These are phyloP conservation scores for Gigaspora rosea DNA, from an alignment of 192 early-diverging fungal species.

Conservation along the genomic window DNA sequence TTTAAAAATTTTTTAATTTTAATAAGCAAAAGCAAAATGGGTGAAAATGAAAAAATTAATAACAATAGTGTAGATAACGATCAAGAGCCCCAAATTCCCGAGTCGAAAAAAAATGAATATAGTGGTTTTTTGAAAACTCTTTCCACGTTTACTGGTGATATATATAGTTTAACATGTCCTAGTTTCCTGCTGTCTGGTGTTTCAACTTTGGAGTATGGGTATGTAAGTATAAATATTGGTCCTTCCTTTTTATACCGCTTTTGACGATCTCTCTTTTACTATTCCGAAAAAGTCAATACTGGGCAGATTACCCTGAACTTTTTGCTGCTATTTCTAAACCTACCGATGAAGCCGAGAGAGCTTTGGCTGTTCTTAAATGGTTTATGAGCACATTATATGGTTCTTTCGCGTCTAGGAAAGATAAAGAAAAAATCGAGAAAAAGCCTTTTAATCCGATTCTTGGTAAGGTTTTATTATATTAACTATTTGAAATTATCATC, in stretches of 20 bases:
- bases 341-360: slow-evolving; percentile 60
- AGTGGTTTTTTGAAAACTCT: slow-evolving; percentile 45
- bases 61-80: not conserved
- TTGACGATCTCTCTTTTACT: not conserved
- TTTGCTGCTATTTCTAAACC: slow-evolving; percentile 68
- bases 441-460: slow-evolving; percentile 59
- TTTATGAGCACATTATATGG: slow-evolving; percentile 81
- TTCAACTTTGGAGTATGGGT: slow-evolving; percentile 80
- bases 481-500: too few species aligned
- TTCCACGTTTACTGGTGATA: slow-evolving; percentile 78
- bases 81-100: not conserved
- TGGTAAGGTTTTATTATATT: slow-evolving; percentile 18
- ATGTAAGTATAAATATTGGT: slow-evolving; percentile 19
- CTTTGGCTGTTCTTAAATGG: slow-evolving; percentile 72
- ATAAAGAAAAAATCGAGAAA: slow-evolving; percentile 73
- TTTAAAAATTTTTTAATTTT: too few species aligned
- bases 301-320: slow-evolving; percentile 60
- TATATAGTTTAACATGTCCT: slow-evolving; percentile 78
- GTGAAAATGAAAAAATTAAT: not conserved
- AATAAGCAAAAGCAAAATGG: too few species aligned
- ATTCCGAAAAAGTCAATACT: slow-evolving; percentile 49
- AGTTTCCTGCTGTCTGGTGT: slow-evolving; percentile 75
- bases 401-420: slow-evolving; percentile 70
- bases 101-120: slow-evolving; percentile 19
- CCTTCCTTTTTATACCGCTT: not conserved